Conservation (phyloP, 257 asterid genomes). For the Jacaranda copaia region DNA sequence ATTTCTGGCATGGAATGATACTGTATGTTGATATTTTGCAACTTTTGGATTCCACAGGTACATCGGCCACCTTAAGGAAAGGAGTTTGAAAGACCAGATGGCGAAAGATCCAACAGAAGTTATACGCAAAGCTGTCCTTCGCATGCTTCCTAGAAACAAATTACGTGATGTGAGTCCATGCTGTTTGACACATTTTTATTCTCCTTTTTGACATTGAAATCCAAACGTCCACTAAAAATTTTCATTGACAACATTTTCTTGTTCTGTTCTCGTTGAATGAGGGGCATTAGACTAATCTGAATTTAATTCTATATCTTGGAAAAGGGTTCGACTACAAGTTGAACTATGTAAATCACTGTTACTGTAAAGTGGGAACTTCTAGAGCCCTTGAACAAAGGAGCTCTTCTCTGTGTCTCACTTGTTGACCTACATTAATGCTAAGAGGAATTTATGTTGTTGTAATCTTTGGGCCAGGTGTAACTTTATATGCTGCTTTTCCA, state of each 20-base stretch:
- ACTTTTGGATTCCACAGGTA: slow-evolving; percentile 55
- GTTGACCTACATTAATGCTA: slow-evolving; percentile 21
- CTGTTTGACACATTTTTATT: slow-evolving; percentile 20
- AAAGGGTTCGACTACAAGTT: neutral
- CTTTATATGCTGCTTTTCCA: neutral
- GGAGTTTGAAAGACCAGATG: slow-evolving; percentile 98
- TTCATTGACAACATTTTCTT: neutral
- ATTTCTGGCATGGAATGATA: neutral
- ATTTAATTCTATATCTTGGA: slow-evolving; percentile 7
- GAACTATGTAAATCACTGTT: neutral
- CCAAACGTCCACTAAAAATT: neutral
- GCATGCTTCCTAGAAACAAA: slow-evolving; percentile 97
- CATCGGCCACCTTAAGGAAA: slow-evolving; percentile 91
- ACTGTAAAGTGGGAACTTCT: slow-evolving; percentile 10
- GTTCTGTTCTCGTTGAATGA: neutral
- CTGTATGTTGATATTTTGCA: slow-evolving; percentile 9
- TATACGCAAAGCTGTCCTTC: slow-evolving; percentile 91
- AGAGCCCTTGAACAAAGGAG: neutral
- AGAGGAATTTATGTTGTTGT: neutral
- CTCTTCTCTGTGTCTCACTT: neutral
- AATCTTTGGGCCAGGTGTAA: neutral
- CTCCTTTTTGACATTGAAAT: neutral
- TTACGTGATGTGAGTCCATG: slow-evolving; percentile 85
- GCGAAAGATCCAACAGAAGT: slow-evolving; percentile 98
- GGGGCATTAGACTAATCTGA: slow-evolving; percentile 15